Evolutionary conservation across 2,329 filamentous ascomycete genomes (phyloP).

Genomic region (Thelonectria blattea): DNA sequence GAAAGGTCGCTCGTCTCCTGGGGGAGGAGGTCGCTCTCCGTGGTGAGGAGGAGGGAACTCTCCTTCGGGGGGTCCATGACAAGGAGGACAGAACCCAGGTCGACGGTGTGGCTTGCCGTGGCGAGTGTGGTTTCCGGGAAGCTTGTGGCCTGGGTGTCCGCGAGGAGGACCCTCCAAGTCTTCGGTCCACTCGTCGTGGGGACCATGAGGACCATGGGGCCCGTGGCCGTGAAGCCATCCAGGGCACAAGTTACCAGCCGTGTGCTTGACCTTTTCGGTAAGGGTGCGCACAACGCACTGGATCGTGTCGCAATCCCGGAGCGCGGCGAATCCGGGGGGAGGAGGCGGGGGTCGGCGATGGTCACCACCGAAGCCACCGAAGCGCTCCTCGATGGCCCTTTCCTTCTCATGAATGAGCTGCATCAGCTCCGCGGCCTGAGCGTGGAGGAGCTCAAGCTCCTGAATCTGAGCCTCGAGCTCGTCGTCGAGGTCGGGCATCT

Average conservation of each 20-base stretch:
- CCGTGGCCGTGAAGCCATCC: conserved; percentile 22
- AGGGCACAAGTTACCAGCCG: conserved; percentile 30
- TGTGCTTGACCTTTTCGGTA: conserved; percentile 46
- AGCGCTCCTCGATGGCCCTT: conserved; percentile 45
- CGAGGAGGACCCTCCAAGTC: not conserved
- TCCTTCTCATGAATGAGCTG: conserved; percentile 52
- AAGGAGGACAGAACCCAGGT: conserved; percentile 16
- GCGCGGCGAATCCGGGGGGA: conserved; percentile 30
- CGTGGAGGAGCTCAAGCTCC: conserved; percentile 51
- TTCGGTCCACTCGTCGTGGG: not conserved
- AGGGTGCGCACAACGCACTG: conserved; percentile 51
- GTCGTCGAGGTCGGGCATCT: conserved; percentile 40
- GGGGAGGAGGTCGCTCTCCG: not conserved
- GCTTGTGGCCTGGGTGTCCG: conserved; percentile 10
- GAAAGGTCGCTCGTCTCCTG: not conserved
- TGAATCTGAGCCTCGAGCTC: conserved; percentile 50
- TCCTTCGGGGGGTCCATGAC: conserved; percentile 8
- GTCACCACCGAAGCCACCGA: conserved; percentile 32
- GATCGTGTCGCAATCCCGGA: conserved; percentile 30
- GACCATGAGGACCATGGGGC: not conserved
- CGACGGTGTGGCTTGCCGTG: conserved; percentile 4
- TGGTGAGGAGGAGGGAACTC: not conserved
- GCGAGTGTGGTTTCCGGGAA: conserved; percentile 19
- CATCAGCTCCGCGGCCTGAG: conserved; percentile 50
- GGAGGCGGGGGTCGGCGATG: conserved; percentile 25